A percentile compares a stretch with the other conserved stretches of the same genome.
Evolutionary conservation across 2,329 filamentous ascomycete genomes (phyloP).

Genomic region (Claviceps spartinae): DNA sequence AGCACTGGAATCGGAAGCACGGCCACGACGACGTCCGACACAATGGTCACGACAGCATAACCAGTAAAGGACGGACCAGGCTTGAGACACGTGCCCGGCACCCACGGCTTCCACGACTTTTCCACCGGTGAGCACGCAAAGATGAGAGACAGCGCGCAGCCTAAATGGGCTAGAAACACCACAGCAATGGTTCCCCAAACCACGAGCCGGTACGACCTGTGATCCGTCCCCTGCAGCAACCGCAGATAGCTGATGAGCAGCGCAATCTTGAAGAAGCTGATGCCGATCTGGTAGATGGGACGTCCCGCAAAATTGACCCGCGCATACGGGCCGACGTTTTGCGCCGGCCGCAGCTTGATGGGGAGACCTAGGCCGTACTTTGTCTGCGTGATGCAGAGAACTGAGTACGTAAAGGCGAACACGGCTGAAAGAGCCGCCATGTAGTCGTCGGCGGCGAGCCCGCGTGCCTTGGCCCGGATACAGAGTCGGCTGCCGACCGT

Average conservation of each 20-base stretch:
- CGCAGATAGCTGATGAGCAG: conserved; percentile 38
- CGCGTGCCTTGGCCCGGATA: conserved; percentile 26
- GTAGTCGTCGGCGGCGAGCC: conserved; percentile 35
- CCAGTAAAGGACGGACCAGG: conserved; percentile 35
- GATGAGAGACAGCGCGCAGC: conserved; percentile 33
- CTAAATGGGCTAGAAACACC: conserved; percentile 33
- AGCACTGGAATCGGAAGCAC: conserved; percentile 37
- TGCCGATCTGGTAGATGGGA: conserved; percentile 40
- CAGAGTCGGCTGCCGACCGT: conserved; percentile 28
- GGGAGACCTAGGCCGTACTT: conserved; percentile 39
- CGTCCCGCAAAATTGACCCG: conserved; percentile 38
- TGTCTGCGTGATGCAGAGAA: conserved; percentile 37
- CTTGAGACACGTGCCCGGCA: conserved; percentile 29
- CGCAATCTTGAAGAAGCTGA: conserved; percentile 43
- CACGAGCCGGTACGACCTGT: conserved; percentile 26
- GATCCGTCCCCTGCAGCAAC: conserved; percentile 34
- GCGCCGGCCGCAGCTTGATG: conserved; percentile 26
- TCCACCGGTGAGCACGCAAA: conserved; percentile 35
- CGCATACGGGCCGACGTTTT: conserved; percentile 30
- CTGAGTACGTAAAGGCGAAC: conserved; percentile 35
- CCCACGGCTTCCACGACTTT: conserved; percentile 31
- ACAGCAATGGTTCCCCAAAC: conserved; percentile 30
- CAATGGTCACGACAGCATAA: conserved; percentile 37
- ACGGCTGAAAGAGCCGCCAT: conserved; percentile 25
- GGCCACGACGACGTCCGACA: conserved; percentile 36